Evolutionary conservation across 768 basidiomycete genomes (phyloP), one percentile per base, ranked within the genome.

Genomic region (Paxillus ammoniavirescens): DNA sequence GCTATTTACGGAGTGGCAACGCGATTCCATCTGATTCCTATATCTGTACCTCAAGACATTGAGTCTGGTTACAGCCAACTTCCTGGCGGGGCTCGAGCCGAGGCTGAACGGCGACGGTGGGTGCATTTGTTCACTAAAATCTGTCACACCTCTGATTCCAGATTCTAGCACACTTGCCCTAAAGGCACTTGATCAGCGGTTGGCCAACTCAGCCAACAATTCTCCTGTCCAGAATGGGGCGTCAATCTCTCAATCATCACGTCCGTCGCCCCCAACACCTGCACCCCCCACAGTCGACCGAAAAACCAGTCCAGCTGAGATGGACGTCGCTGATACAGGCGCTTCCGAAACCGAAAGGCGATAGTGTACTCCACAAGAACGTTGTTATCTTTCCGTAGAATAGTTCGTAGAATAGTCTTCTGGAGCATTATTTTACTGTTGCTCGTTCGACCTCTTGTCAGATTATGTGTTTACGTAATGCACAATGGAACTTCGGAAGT

Each of bases 31-130:
- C 72, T 98, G 57, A 87, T 98, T 52, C 90, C 90, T 21, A 70
- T 81, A 1, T 73, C 79, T 31, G 72, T 72, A 30, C 54, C 78
- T 37, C 58, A 61, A 14, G 93, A 94, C 62, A 55, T 91, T 36
- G 93, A 94, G 66, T 77, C 79, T 55, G 90, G 84, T 13, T 94
- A 93, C 66, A 76, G 73, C 40, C 84, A 84, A 61, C 77, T 90
- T 44, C 93, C 94, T 35, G 94, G 92, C 13, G 89, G 87, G 65
- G 87, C 93, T 17, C 81, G 97, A 33, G 97, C 97, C 18, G 97
- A 99, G 72, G 97, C 97, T 17, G 97, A 99, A 75, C 78, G 97
- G 55, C 77, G 96, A 75, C 82, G 96, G 94, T 94, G 57, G 52
- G 82, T 68, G 14, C 50, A 40, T 26, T 36, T 17, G 23, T 35